Conservation (phyloP, 768 basidiomycete species). For the Pleurotus pulmonarius region DNA sequence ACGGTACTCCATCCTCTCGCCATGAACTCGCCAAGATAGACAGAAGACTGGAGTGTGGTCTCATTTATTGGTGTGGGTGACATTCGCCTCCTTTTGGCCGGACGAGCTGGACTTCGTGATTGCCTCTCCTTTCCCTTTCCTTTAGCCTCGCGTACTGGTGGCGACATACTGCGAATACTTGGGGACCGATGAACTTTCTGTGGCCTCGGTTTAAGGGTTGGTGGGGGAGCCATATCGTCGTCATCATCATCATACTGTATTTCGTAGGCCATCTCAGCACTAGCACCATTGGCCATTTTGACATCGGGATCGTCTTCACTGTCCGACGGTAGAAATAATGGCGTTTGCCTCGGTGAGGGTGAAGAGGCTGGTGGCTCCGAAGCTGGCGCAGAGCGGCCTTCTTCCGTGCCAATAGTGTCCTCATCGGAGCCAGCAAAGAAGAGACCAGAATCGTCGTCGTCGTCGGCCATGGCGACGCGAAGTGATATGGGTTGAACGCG, state of each 20-base stretch:
- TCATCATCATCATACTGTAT: constrained; percentile 8
- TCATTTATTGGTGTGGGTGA: constrained; percentile 26
- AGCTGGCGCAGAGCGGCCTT: constrained; percentile 11
- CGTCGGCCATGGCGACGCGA: constrained; percentile 20
- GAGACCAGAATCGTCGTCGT: constrained; percentile 29
- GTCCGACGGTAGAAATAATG: constrained; percentile 31
- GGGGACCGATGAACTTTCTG: constrained; percentile 28
- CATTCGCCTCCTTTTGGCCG: constrained; percentile 52
- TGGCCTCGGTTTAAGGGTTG: constrained; percentile 18
- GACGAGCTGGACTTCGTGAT: constrained; percentile 22
- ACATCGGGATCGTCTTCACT: constrained; percentile 25
- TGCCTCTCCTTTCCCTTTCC: neutral
- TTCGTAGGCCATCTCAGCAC: constrained; percentile 5
- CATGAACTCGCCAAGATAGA: constrained; percentile 65
- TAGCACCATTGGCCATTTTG: neutral
- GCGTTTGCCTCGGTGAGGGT: constrained; percentile 9
- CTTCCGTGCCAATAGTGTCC: constrained; percentile 27
- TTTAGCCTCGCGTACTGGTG: constrained; percentile 20
- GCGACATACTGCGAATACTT: constrained; percentile 32
- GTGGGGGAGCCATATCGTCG: constrained; percentile 22
- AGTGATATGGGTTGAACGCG: constrained; percentile 17
- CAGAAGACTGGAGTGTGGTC: constrained; percentile 21
- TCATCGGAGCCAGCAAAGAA: constrained; percentile 66
- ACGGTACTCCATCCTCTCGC: constrained; percentile 81
- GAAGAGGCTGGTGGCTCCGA: constrained; percentile 11